These are phyloP conservation scores for Neostapfia colusana DNA, from an alignment of 176 grass and related monocot genomes.

Conservation along the genomic window DNA sequence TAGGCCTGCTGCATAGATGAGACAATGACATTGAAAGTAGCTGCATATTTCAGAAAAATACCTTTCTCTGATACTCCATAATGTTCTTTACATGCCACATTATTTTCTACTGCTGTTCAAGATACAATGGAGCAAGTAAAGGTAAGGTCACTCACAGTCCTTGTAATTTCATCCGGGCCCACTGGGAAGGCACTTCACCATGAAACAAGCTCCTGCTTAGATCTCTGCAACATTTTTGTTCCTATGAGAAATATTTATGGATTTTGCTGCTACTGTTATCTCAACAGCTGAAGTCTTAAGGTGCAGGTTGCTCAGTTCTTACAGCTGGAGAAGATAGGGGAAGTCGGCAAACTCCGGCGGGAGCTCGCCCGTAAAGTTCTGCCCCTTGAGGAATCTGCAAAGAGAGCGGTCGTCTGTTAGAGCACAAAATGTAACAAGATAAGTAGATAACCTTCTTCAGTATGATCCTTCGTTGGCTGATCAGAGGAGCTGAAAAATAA, in stretches of 20 bases:
- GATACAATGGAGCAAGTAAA: not conserved
- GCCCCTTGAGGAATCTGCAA: constrained; percentile 48
- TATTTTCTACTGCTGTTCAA: constrained; percentile 19
- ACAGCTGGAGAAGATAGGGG: constrained; percentile 71
- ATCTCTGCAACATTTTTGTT: constrained; percentile 47
- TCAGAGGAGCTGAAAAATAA: not conserved
- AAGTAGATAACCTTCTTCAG: not conserved
- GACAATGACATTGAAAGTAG: constrained; percentile 17
- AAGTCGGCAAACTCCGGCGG: constrained; percentile 67
- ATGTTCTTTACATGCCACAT: constrained; percentile 11
- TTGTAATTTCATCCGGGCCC: constrained; percentile 67
- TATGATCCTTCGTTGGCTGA: not conserved
- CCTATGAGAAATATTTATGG: not conserved
- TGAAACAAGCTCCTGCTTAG: constrained; percentile 69
- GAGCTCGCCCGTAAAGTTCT: constrained; percentile 70
- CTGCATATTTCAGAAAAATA: constrained; percentile 25
- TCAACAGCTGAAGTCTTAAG: not conserved
- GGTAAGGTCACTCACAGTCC: constrained; percentile 66
- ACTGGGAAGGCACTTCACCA: constrained; percentile 59
- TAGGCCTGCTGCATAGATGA: constrained; percentile 17
- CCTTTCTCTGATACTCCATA: constrained; percentile 1
- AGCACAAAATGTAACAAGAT: not conserved
- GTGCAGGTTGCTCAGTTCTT: constrained; percentile 25
- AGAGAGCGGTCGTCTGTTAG: not conserved
- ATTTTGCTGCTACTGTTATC: not conserved